Evolutionary conservation across 257 asterid genomes (phyloP), one percentile per base, ranked within the genome.

Genomic region (Primulina eburnea): DNA sequence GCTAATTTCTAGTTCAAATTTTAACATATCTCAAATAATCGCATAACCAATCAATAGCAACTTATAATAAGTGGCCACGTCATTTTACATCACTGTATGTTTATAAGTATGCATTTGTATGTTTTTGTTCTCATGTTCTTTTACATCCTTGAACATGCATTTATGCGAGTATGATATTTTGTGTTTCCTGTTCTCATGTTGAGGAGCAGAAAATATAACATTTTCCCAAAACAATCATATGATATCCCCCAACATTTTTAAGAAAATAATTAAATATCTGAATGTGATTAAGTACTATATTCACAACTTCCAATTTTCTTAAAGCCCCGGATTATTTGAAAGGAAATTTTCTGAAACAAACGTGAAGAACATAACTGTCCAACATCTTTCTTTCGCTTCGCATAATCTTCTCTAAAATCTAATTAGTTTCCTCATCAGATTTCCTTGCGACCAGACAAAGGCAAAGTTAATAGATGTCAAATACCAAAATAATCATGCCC

Each of bases 331-430:
- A 9, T 35, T 18, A 37, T 20, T 63, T 34, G 16, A 57, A 56
- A 57, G 14, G 8, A 34, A 56, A 11, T 47, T 34, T 68, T 34
- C 26, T 38, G 18, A 11, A 70, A 38, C 52, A 37, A 2, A 57
- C 10, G 68, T 17, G 29, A 60, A 61, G 18, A 60, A 61, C 68
- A 60, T 26, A 59, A 7, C 61, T n/a, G 47, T 62, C 20, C 62
- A 24, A 61, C 62, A 63, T 11, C 68, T 18, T 65, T 64, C 12
- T 73, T 63, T 55, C 64, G 50, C 55, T 34, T 62, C 24, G 20
- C 33, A 40, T 10, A 21, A 60, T 61, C 59, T 50, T 55, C 57
- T 32, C 34, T 62, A 66, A 52, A 57, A 61, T 32, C 47, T 62
- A 66, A 53, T 37, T 30, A 28, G 43, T 59, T 24, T 30, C 38